Evolutionary conservation across 148 eudicot genomes (phyloP).

Genomic region (Dysphania ambrosioides): DNA sequence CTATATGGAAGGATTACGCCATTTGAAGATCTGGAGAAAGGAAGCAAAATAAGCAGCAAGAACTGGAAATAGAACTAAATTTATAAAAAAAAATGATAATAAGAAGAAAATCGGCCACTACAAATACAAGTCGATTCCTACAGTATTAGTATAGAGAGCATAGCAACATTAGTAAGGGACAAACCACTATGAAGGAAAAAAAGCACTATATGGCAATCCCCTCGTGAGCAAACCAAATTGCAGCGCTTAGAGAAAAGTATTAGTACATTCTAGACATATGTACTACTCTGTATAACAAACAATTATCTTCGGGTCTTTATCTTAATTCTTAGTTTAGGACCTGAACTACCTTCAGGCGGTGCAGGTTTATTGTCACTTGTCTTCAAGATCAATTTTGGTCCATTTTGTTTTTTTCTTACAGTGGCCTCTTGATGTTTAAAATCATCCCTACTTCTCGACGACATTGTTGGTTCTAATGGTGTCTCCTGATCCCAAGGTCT

Average conservation of each 20-base stretch:
- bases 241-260: background rate
- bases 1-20: too few species aligned
- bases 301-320: slow-evolving; percentile 52
- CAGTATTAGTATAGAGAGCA: too few species aligned
- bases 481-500: slow-evolving; percentile 13
- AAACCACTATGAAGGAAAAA: background rate
- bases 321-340: slow-evolving; percentile 66
- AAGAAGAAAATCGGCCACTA: too few species aligned
- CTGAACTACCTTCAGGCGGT: slow-evolving; percentile 41
- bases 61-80: too few species aligned
- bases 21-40: too few species aligned
- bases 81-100: too few species aligned
- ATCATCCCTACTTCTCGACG: slow-evolving; percentile 8
- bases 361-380: slow-evolving; percentile 31
- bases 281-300: too few species aligned
- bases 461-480: slow-evolving; percentile 15
- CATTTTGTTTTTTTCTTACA: slow-evolving; percentile 25
- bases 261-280: too few species aligned
- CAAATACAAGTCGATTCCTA: too few species aligned
- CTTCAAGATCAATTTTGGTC: slow-evolving; percentile 31
- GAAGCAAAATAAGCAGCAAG: too few species aligned
- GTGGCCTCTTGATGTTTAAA: slow-evolving; percentile 8
- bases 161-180: too few species aligned
- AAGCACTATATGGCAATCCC: background rate
- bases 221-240: background rate